phyloP scores from a whole-genome alignment of 768 basidiomycete genomes.

The Strobilomyces echinocephalus region DNA sequence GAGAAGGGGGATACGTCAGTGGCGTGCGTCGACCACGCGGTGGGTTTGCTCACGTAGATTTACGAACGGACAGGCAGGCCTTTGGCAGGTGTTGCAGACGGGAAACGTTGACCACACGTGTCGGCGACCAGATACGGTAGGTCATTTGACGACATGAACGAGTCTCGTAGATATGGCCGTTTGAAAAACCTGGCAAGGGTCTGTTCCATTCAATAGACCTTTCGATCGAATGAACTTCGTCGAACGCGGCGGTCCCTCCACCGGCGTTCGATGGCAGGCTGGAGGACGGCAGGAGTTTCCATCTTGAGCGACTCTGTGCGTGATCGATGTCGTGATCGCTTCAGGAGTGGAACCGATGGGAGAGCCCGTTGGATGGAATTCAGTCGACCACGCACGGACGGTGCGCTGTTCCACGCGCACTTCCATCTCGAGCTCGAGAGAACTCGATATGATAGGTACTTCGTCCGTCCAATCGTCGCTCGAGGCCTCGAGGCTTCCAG shows the following conservation, averaged over 20 bases:
- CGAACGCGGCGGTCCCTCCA: neutral
- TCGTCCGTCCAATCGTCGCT: neutral
- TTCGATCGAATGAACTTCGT: no score
- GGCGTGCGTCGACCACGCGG: neutral
- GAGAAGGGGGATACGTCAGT: no score
- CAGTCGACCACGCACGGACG: neutral
- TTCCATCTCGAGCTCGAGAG: neutral
- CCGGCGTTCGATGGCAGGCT: neutral
- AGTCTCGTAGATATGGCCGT: neutral
- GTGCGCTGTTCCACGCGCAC: neutral
- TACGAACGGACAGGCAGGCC: neutral
- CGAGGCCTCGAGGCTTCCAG: constrained; percentile 14
- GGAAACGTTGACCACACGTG: constrained; percentile 19
- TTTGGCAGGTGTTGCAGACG: neutral
- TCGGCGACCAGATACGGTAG: constrained; percentile 4
- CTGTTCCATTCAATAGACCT: neutral
- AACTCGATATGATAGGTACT: constrained; percentile 2
- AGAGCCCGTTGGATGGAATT: neutral
- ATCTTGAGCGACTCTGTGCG: neutral
- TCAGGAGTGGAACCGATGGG: neutral
- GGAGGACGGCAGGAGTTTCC: neutral
- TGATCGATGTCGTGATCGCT: constrained; percentile 1
- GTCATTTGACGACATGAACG: neutral
- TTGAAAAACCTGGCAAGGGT: neutral
- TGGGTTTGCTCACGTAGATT: no score